phyloP scores from a whole-genome alignment of 1,284 basidiomycete genomes.

The Ustilago hordei region DNA sequence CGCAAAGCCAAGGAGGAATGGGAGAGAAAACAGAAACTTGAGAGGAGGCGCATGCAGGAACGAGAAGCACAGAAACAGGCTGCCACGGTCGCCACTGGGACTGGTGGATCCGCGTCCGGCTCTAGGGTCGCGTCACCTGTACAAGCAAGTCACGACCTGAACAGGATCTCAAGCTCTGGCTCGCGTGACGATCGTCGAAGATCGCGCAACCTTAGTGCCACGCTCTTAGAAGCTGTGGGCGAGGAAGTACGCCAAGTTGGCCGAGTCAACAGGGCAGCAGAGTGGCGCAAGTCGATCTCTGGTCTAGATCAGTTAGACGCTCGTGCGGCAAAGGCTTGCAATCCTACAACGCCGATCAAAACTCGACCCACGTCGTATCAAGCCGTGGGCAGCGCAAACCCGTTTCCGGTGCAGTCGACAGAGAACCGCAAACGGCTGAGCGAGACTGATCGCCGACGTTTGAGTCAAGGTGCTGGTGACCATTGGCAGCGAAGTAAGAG shows the following conservation, averaged over 20 bases:
- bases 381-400: conserved; percentile 14
- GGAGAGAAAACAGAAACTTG: conserved; percentile 41
- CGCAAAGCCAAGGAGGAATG: conserved; percentile 50
- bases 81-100: conserved; percentile 26
- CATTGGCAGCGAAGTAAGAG: conserved; percentile 29
- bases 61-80: conserved; percentile 36
- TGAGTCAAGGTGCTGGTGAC: conserved; percentile 51
- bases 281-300: conserved; percentile 50
- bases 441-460: conserved; percentile 49
- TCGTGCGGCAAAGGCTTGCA: conserved; percentile 16
- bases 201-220: conserved; percentile 39
- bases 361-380: conserved; percentile 38
- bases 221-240: conserved; percentile 42
- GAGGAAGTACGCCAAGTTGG: conserved; percentile 24
- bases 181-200: conserved; percentile 40
- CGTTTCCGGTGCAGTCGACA: conserved; percentile 27
- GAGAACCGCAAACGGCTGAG: conserved; percentile 29
- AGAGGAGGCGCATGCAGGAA: conserved; percentile 47
- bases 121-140: conserved; percentile 24
- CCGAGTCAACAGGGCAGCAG: conserved; percentile 27
- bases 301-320: conserved; percentile 36
- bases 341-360: conserved; percentile 21
- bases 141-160: conserved; percentile 14
- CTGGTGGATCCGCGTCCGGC: conserved; percentile 19
- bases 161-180: conserved; percentile 3